Base-by-base conservation (phyloP, 371 early-diverging fungal species). In the Apophysomyces elegans region DNA sequence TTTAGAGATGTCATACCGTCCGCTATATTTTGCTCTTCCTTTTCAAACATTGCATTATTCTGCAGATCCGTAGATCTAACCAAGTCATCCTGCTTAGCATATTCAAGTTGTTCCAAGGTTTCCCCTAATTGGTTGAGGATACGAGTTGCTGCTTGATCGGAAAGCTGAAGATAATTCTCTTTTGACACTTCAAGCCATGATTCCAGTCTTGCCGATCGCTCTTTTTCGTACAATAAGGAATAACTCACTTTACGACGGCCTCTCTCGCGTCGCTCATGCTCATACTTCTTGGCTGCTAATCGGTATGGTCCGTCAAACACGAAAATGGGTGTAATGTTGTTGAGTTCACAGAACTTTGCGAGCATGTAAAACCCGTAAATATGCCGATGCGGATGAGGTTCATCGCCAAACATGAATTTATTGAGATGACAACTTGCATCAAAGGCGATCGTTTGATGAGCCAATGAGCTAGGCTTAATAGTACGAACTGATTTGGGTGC, bases 341-440 rank as follows among this genome's bases (percentile, higher is more conserved):
- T 63, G 7, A 77, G 45, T 14, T 79, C 73, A 37, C 84, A 79
- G 57, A 77, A 84, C 6, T 68, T 61, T 7, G 83, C 73, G 36
- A 88, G 65, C 14, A 72, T 61, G 64, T 85, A 86, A 44, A 88
- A 82, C 0, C 87, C 86, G 21, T 78, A 71, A 18, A 87, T 80
- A 63, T 85, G 85, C 3, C 79, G 76, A 47, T 81, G 68, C 0
- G 73, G 66, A 26, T 79, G 80, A n/a, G 73, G 37, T n/a, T 82
- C 82, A 14, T 79, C 78, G 37, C 83, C 85, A 64, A 83, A 75
- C 1, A 79, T 71, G 62, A 86, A 88, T 54, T 80, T 81, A 58
- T 85, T 83, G 50, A 88, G 74, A 66, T 79, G 84, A 39, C 86
- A 84, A 64, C 85, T 86, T n/a, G 85, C 85, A 64, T 88, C 89